Evolutionary conservation across 768 basidiomycete genomes (phyloP), one percentile per base, ranked within the genome.

Genomic region (Podaxis sp.): DNA sequence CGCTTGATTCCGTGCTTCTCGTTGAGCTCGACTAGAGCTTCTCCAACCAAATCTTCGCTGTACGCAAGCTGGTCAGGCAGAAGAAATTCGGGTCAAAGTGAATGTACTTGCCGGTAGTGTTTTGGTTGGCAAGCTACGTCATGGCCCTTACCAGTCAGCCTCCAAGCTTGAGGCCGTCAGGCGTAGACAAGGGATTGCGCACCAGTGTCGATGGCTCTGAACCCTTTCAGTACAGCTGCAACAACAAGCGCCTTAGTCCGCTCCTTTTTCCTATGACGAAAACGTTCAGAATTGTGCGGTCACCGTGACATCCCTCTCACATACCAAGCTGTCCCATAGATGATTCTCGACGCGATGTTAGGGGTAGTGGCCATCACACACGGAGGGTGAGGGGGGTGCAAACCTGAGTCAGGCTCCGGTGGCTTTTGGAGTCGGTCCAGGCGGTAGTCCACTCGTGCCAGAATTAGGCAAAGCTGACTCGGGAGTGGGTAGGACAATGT

Each of bases 161-260:
- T 15, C 42, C 15, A 44, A 19, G 19, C 8, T n/a, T 19, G 15
- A 26, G 19, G 13, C 1, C 8, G 22, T 19, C 7, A 24, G 19
- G 13, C 4, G 15, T 22, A 53, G 5, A 22, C 11, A 44, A 28
- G 33, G 13, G 22, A 49, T 39, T 71, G 73, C 79, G 65, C 73
- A 82, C 91, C 92, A n/a, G 91, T 93, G 68, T 95, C 93, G 30
- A 95, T 86, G 3, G 89, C 92, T 52, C 87, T 77, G 71, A 94
- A 95, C 4, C 93, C 93, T 65, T 84, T 82, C 42, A 88, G 74
- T 60, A 94, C 84, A 9, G 93, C 93, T 59, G 78, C 81, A 55
- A 88, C 75, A 19, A 94, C 92, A 2, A 93, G 82, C 3, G 78
- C 74, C 0, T 85, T 75, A 0, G 93, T 95, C 24, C 80, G 73